A percentile compares a stretch with the other conserved stretches of the same genome.
These are phyloP conservation scores for Colletotrichum ledebouriae DNA, from an alignment of 2,329 filamentous ascomycete species.

Conservation along the genomic window DNA sequence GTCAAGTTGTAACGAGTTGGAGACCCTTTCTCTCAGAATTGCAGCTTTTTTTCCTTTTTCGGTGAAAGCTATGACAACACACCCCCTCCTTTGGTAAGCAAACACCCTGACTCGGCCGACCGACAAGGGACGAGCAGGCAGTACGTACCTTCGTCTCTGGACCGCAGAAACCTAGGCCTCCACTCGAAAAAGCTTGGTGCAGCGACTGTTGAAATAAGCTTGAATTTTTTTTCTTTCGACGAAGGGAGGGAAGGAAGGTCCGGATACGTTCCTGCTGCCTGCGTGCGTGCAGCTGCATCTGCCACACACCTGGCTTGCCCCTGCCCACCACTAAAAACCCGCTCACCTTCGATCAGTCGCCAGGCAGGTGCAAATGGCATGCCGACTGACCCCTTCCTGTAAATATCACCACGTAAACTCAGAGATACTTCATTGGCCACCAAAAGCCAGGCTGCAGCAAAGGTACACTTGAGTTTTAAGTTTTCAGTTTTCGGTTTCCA, in stretches of 20 bases:
- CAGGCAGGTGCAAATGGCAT: too few species aligned
- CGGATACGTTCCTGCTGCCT: constrained; percentile 1
- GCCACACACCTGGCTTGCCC: constrained; percentile 14
- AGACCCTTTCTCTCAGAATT: constrained; percentile 8
- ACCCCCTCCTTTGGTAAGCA: background rate
- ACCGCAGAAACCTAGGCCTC: constrained; percentile 30
- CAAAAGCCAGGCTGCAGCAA: too few species aligned
- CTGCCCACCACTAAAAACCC: too few species aligned
- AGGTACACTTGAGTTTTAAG: too few species aligned
- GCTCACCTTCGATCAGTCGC: too few species aligned
- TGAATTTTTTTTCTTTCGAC: constrained; percentile 40
- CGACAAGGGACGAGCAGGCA: background rate
- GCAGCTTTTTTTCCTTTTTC: constrained; percentile 20
- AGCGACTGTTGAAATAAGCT: constrained; percentile 44
- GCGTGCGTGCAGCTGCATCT: constrained; percentile 6
- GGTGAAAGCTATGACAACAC: background rate
- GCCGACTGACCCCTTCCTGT: background rate
- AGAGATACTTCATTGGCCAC: too few species aligned
- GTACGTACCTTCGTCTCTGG: background rate
- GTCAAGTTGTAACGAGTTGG: constrained; percentile 1
- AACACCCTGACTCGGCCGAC: constrained; percentile 19
- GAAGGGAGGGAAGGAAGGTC: constrained; percentile 30
- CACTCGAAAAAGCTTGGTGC: constrained; percentile 41
- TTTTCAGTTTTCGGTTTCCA: too few species aligned
- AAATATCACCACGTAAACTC: too few species aligned